Conservation (phyloP, 768 basidiomycete genomes). For the Boletus barrowsii region DNA sequence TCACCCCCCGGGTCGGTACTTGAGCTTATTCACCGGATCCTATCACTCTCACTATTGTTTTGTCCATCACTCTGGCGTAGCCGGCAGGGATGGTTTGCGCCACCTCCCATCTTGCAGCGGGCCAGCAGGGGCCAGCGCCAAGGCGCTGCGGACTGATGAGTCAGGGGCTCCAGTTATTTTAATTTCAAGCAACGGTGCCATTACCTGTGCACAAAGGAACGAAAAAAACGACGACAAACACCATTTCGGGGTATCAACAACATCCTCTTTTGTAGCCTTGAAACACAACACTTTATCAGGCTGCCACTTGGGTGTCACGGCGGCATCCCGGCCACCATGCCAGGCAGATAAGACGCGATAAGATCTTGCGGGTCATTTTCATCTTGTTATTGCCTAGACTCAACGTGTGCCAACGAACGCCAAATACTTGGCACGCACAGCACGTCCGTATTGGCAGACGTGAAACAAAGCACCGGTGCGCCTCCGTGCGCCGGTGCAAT, state of each 20-base stretch:
- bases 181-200: neutral
- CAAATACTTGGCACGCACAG: neutral
- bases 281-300: conserved; percentile 7
- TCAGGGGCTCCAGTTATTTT: neutral
- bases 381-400: neutral
- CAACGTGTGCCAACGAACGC: neutral
- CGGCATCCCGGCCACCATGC: neutral
- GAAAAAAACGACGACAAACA: neutral
- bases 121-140: neutral
- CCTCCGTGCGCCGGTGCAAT: too few relatives aligned
- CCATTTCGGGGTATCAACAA: neutral
- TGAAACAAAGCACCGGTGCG: neutral
- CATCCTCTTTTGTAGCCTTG: conserved; percentile 4
- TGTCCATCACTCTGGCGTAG: neutral
- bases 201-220: neutral
- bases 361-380: neutral
- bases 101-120: neutral
- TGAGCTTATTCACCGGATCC: conserved; percentile 9
- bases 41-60: neutral
- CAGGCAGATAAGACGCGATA: neutral
- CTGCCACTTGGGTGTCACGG: neutral
- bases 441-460: neutral
- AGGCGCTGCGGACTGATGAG: neutral
- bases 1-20: conserved; percentile 11
- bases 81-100: too few relatives aligned